Evolutionary conservation across 1,139 yeast species (phyloP), one percentile per base, ranked within the genome.

Genomic region (Sugiyamaella grinbergsii): DNA sequence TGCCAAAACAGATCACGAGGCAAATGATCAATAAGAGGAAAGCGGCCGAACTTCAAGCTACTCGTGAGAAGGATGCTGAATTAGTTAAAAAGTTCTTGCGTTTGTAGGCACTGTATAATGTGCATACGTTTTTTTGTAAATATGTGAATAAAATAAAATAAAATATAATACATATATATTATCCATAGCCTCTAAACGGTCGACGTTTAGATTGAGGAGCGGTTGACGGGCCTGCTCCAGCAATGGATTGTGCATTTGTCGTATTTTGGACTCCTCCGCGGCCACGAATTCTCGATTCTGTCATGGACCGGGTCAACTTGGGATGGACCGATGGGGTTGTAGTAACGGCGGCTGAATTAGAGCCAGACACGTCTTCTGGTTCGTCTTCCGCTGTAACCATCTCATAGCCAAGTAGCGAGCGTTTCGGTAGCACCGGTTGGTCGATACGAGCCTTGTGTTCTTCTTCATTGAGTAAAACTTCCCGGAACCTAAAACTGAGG

Each of bases 1-100:
- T 89, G 34, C 81, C 93, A 40, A 76, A 74, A 57, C 72, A 69
- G 69, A 70, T 48, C 54, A 60, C 58, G 22, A 51, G 56, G 31
- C 59, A 54, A 50, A 52, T 56, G 59, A 51, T 45, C 18, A 61
- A 55, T 50, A 57, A 58, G 56, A 60, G 53, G 43, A 53, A 54
- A 36, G 45, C 41, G 13, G 63, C 61, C 7, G 59, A 55, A 33
- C 50, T 42, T 29, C 42, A 31, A 41, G 57, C 53, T 39, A 22
- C 52, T 28, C 51, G 56, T 5, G 54, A 55, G 22, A 45, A 55
- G 33, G 58, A 62, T 23, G 55, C 51, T 13, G 63, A 60, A 32
- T 50, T 59, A 11, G 61, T 64, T 22, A 56, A 56, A 47, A 55
- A 51, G 46, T 58, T 50, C 40, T 54, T 63, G 41, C 59, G 61